Evolutionary conservation across 2,329 filamentous ascomycete genomes (phyloP).

Genomic region (Emmonsiellopsis sp.): DNA sequence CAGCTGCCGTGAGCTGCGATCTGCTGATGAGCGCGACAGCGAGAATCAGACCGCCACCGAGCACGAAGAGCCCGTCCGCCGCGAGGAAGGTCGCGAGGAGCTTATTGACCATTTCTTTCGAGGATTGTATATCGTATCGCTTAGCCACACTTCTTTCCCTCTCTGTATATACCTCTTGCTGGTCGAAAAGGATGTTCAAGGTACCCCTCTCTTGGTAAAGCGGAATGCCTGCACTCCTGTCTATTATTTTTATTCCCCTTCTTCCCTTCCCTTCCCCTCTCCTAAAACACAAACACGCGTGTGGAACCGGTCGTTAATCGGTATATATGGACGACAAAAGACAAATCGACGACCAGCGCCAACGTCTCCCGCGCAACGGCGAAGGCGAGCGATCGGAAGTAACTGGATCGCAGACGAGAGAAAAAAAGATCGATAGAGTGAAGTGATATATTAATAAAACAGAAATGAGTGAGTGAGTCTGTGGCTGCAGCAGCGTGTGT

Average conservation of each 20-base stretch:
- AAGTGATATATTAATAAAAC: not conserved
- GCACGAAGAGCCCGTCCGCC: constrained; percentile 44
- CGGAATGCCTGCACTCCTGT: not conserved
- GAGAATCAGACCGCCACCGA: constrained; percentile 42
- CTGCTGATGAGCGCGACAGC: constrained; percentile 44
- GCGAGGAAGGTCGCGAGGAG: constrained; percentile 43
- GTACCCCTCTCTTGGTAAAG: not conserved
- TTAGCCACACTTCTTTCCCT: not conserved
- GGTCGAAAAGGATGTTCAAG: too few relatives aligned
- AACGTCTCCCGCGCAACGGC: not conserved
- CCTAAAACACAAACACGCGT: not conserved
- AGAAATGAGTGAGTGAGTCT: not conserved
- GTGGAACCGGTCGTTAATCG: not conserved
- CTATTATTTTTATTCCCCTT: not conserved
- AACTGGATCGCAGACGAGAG: not conserved
- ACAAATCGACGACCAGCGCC: constrained; percentile 2
- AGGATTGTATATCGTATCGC: not conserved
- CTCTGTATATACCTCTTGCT: too few relatives aligned
- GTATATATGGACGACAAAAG: not conserved
- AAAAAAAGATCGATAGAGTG: not conserved
- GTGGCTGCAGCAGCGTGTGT: not conserved
- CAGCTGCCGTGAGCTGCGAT: constrained; percentile 29
- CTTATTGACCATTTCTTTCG: constrained; percentile 38
- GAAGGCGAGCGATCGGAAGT: not conserved
- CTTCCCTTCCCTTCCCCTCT: not conserved